phyloP scores from a whole-genome alignment of 2,329 filamentous ascomycete genomes.

The Paecilomyces formosus region DNA sequence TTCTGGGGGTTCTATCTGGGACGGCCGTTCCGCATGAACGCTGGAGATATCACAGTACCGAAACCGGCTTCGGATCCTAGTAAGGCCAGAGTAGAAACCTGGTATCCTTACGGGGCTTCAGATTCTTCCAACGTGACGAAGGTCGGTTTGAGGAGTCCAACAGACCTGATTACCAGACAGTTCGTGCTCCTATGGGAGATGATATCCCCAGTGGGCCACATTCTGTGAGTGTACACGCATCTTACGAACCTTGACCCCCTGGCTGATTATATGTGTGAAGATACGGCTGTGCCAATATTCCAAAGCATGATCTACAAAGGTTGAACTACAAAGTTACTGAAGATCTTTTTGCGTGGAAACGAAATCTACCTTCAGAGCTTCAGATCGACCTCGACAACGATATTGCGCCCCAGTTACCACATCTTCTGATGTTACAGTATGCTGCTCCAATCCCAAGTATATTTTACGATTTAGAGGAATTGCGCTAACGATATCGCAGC shows the following conservation, averaged over 20 bases:
- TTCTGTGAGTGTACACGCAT: constrained; percentile 23
- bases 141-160: constrained; percentile 20
- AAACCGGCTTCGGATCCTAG: constrained; percentile 26
- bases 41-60: constrained; percentile 32
- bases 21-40: constrained; percentile 34
- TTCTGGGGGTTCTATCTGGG: constrained; percentile 39
- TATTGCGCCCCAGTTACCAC: constrained; percentile 26
- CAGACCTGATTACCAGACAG: constrained; percentile 28
- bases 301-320: constrained; percentile 29
- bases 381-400: constrained; percentile 28
- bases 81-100: constrained; percentile 19
- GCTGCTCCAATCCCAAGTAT: neutral
- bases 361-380: constrained; percentile 28
- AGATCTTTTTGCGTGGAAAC: constrained; percentile 35
- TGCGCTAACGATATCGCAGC: constrained; percentile 11
- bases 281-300: constrained; percentile 31
- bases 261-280: constrained; percentile 13
- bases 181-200: constrained; percentile 38
- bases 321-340: constrained; percentile 27
- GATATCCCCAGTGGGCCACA: constrained; percentile 35
- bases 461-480: neutral
- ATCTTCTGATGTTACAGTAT: constrained; percentile 37
- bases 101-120: constrained; percentile 23
- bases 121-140: constrained; percentile 9
- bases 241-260: constrained; percentile 1